Conservation (phyloP, 352 stramenopile genomes). For the Phytophthora tentaculata region DNA sequence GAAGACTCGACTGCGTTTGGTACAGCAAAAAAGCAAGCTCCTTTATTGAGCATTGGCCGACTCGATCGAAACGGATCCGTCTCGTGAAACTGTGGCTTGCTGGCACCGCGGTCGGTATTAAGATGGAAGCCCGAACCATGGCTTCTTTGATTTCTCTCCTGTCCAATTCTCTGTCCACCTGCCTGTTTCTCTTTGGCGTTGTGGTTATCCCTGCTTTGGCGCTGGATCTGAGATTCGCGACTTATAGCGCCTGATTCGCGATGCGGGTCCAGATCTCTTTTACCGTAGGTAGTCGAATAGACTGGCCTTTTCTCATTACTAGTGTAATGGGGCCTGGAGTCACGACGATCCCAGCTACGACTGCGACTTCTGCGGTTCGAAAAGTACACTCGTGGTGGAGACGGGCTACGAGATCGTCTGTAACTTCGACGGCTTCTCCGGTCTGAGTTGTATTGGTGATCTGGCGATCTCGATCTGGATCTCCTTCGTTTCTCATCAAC, state of each 20-base stretch:
- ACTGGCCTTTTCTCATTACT: too few species aligned
- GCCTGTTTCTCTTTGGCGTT: background rate
- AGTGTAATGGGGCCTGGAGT: constrained; percentile 1
- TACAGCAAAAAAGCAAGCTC: background rate
- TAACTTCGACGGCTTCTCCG: too few species aligned
- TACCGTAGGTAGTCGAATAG: too few species aligned
- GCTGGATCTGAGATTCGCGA: background rate
- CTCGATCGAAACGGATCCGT: background rate
- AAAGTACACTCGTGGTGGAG: background rate
- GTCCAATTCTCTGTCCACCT: too few species aligned
- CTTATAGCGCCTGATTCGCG: too few species aligned
- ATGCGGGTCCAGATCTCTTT: background rate
- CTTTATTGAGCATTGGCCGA: background rate
- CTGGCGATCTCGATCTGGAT: constrained; percentile 20
- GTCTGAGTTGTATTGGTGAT: too few species aligned
- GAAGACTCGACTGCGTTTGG: background rate
- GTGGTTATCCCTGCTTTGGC: background rate
- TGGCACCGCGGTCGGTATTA: background rate
- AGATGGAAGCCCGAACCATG: background rate
- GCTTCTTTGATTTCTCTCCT: background rate
- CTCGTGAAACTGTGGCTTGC: constrained; percentile 1
- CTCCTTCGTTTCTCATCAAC: constrained; percentile 2
- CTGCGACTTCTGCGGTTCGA: background rate
- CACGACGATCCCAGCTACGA: constrained; percentile 1
- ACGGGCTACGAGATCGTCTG: constrained; percentile 16